These are phyloP conservation scores for Ophiostoma tasmaniense DNA, from an alignment of 2,329 filamentous ascomycete species.

Conservation along the genomic window DNA sequence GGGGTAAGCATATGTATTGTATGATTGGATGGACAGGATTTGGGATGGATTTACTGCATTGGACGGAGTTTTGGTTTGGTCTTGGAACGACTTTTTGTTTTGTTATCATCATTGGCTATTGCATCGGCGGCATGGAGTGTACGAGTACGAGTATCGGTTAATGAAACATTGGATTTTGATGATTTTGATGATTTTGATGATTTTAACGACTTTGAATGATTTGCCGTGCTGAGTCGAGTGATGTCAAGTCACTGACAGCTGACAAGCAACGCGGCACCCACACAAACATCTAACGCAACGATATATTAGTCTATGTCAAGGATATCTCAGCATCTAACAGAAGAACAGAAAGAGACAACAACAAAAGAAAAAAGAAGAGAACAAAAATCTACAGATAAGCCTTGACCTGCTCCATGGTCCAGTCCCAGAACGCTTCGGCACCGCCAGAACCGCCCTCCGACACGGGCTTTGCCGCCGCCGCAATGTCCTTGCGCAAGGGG, in stretches of 20 bases:
- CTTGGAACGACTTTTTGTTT: not conserved
- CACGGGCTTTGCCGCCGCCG: constrained; percentile 25
- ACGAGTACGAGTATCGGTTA: not conserved
- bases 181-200: no score
- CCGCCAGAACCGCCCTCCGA: constrained; percentile 33
- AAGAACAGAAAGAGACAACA: no score
- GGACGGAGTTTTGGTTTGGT: not conserved
- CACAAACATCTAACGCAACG: not conserved
- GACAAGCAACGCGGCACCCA: not conserved
- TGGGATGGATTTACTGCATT: not conserved
- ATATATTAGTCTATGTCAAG: not conserved
- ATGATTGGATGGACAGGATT: not conserved
- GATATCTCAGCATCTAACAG: not conserved
- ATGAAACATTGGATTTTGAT: not conserved
- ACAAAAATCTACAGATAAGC: constrained; percentile 18
- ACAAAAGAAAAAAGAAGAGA: no score
- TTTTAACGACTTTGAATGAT: no score
- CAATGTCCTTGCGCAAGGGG: constrained; percentile 26
- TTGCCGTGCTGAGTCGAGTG: not conserved
- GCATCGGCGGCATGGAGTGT: not conserved
- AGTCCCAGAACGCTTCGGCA: constrained; percentile 34
- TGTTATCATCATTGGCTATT: not conserved
- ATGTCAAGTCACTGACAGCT: no score
- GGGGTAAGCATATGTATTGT: not conserved
- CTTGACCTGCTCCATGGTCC: constrained; percentile 33